Percentiles rank a stretch among this genome's conserved stretches.
phyloP scores from a whole-genome alignment of 345 rosid species.

The Xanthoceras sorbifolium region DNA sequence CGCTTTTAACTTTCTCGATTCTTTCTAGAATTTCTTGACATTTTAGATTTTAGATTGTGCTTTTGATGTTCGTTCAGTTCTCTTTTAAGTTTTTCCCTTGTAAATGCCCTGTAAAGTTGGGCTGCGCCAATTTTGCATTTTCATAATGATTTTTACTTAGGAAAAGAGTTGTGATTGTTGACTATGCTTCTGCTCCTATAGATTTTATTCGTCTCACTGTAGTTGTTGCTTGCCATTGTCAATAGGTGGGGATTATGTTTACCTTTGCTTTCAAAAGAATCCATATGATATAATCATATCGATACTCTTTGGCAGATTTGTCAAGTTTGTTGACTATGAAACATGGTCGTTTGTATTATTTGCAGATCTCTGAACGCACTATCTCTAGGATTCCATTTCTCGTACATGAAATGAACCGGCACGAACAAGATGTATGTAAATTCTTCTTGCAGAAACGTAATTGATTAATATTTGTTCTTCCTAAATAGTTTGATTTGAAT shows the following conservation, averaged over 20 bases:
- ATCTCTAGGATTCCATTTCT: slow-evolving; percentile 58
- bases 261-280: background rate
- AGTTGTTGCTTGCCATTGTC: background rate
- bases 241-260: background rate
- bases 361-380: slow-evolving; percentile 66
- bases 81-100: too few species aligned
- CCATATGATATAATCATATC: background rate
- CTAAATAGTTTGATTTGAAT: slow-evolving; percentile 3
- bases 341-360: slow-evolving; percentile 16
- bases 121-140: background rate
- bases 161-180: background rate
- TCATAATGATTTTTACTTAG: too few species aligned
- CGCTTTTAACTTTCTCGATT: background rate
- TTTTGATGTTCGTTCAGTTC: background rate
- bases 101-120: background rate
- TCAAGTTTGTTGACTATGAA: slow-evolving; percentile 5
- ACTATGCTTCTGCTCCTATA: background rate
- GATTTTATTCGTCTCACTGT: background rate
- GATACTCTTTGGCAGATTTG: background rate
- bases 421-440: slow-evolving; percentile 77
- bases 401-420: slow-evolving; percentile 77
- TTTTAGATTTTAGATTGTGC: background rate
- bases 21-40: background rate
- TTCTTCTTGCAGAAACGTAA: background rate
- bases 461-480: background rate